Evolutionary conservation across 192 early-diverging fungal species (phyloP).

Genomic region (Funneliformis geosporum): DNA sequence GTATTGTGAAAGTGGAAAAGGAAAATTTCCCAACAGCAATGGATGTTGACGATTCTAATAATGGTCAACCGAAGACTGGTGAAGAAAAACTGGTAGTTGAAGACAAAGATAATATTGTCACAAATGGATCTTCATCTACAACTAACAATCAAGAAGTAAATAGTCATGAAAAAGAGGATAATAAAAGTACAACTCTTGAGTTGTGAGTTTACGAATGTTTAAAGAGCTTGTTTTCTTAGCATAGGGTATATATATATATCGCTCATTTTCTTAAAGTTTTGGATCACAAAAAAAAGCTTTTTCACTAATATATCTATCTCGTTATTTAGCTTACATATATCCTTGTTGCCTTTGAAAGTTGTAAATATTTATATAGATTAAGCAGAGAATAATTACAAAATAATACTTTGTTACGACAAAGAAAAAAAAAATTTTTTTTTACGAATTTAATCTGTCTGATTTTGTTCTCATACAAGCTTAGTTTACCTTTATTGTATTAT

Average conservation of each 20-base stretch:
- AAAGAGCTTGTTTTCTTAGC: not conserved
- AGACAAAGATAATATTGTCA: not conserved
- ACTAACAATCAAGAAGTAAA: conserved; percentile 5
- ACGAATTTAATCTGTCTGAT: not conserved
- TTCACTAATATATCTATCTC: not conserved
- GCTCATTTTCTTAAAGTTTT: not conserved
- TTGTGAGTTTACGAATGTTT: not conserved
- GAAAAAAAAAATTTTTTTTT: not conserved
- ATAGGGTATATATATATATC: not conserved
- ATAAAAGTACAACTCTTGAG: not conserved
- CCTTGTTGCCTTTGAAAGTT: not conserved
- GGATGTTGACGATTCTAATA: not conserved
- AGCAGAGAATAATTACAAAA: not conserved
- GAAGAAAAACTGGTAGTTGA: not conserved
- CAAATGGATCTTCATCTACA: not conserved
- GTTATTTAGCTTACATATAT: not conserved
- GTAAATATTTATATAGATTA: conserved; percentile 22
- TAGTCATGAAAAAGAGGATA: not conserved
- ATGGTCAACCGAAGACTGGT: not conserved
- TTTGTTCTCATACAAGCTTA: not conserved
- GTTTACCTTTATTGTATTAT: no score
- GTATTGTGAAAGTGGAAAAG: not conserved
- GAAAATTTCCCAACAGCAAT: not conserved
- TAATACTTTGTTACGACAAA: not conserved
- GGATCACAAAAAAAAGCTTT: not conserved